Evolutionary conservation across 331 rosid genomes (phyloP).

Genomic region (Quercus tomentella): DNA sequence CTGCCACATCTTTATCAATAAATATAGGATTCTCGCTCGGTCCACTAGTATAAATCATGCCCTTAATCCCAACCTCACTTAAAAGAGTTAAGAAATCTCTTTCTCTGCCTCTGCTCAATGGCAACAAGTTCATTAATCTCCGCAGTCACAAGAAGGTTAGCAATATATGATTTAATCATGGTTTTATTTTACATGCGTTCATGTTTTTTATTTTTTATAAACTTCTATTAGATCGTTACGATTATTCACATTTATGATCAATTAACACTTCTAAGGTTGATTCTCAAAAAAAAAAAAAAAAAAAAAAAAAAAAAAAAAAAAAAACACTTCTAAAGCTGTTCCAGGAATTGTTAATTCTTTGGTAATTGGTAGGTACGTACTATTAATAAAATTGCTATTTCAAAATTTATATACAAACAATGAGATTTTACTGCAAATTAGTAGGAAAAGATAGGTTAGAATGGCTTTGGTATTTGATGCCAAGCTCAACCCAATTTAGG

Average conservation of each 20-base stretch:
- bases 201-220: neutral
- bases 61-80: neutral
- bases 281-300: too few species aligned
- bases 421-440: too few species aligned
- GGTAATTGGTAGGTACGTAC: too few species aligned
- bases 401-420: too few species aligned
- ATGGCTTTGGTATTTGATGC: too few species aligned
- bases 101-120: neutral
- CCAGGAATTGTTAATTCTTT: too few species aligned
- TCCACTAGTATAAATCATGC: neutral
- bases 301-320: too few species aligned
- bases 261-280: neutral
- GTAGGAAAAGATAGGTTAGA: too few species aligned
- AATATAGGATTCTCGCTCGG: neutral
- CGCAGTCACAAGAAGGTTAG: slow-evolving; percentile 12
- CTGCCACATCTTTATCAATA: neutral
- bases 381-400: too few species aligned
- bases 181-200: neutral
- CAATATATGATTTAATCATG: neutral
- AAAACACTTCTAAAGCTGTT: neutral
- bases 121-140: neutral
- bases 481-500: too few species aligned
- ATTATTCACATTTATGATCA: neutral
- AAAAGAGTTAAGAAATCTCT: neutral
- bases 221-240: neutral